Conservation (phyloP, 305 asterid species). For the Withania somnifera region DNA sequence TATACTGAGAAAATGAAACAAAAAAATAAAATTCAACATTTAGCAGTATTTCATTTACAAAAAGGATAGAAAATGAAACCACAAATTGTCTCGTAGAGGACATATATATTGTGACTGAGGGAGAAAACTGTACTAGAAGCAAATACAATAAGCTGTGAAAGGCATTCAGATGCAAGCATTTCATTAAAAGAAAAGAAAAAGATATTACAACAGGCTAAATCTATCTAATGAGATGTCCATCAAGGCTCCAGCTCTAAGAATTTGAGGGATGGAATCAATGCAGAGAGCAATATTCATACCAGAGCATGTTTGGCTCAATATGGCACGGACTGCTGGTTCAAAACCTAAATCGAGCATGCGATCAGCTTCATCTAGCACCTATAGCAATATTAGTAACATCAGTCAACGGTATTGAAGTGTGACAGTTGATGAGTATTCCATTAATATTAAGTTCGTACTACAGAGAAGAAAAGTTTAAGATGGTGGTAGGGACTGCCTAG, state of each 20-base stretch:
- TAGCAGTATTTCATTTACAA: not conserved
- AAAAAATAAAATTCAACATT: not conserved
- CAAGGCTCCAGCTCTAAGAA: not conserved
- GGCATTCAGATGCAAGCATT: not conserved
- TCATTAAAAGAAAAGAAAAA: not conserved
- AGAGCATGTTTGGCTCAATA: constrained; percentile 69
- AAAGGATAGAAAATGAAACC: not conserved
- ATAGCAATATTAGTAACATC: constrained; percentile 11
- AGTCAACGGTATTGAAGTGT: not conserved
- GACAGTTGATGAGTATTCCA: not conserved
- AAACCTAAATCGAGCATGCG: constrained; percentile 99
- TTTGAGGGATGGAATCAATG: not conserved
- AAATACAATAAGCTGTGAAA: not conserved
- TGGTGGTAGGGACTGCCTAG: no score
- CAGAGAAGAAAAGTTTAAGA: no score
- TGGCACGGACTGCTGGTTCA: constrained; percentile 95
- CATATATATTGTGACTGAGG: not conserved
- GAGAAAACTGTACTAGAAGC: not conserved
- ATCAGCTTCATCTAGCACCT: constrained; percentile 99
- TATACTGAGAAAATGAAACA: not conserved
- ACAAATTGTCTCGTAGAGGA: not conserved
- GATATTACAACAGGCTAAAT: not conserved
- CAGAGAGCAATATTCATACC: constrained; percentile 35
- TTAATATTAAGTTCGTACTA: not conserved
- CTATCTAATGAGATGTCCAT: not conserved